phyloP scores from a whole-genome alignment of 164 flowering plant species.

The Vitis rotundifolia region DNA sequence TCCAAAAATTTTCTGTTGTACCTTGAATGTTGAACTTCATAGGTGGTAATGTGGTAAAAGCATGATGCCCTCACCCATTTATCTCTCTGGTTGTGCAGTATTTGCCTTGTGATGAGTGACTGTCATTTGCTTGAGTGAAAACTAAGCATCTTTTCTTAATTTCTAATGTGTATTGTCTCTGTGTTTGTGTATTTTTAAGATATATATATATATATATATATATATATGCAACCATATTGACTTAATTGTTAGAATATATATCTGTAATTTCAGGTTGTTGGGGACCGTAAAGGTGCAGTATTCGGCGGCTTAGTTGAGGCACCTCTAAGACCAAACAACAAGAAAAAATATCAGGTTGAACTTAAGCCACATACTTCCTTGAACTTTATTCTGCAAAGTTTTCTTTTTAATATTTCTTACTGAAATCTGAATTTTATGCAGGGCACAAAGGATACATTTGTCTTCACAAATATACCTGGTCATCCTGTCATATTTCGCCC shows the following conservation, averaged over 20 bases:
- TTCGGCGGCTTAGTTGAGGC: slow-evolving; percentile 98
- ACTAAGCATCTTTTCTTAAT: not conserved
- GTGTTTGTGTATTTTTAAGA: not conserved
- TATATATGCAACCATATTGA: not conserved
- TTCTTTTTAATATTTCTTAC: slow-evolving; percentile 3
- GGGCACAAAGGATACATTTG: slow-evolving; percentile 84
- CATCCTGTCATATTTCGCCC: slow-evolving; percentile 69
- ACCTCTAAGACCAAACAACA: slow-evolving; percentile 67
- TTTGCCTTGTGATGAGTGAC: no score
- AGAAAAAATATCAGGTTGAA: slow-evolving; percentile 82
- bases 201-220: not conserved
- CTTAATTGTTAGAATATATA: not conserved
- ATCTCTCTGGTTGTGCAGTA: no score
- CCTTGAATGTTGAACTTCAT: no score
- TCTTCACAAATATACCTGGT: slow-evolving; percentile 71
- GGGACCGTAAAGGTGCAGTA: slow-evolving; percentile 82
- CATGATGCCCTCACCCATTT: no score
- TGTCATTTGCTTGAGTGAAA: not conserved
- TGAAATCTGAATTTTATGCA: slow-evolving; percentile 34
- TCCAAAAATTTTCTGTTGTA: no score
- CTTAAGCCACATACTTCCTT: slow-evolving; percentile 1
- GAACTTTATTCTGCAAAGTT: not conserved
- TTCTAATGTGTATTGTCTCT: not conserved
- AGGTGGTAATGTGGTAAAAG: no score
- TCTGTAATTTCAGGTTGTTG: slow-evolving; percentile 67